Conservation (phyloP, 441 rosid genomes). For the Syzygium syzygioides region DNA sequence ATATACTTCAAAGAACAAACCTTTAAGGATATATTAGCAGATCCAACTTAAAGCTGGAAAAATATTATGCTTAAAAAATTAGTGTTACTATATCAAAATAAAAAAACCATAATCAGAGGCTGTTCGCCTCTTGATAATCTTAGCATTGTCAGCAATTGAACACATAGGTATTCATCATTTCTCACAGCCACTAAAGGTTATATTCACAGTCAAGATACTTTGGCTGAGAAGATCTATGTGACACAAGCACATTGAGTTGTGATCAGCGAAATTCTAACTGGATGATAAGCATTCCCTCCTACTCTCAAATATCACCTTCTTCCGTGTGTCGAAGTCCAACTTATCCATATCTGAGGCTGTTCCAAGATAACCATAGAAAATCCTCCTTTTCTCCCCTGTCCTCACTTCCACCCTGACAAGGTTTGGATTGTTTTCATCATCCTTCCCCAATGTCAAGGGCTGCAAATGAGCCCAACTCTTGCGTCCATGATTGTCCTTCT, state of each 20-base stretch:
- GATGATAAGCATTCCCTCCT: slow-evolving; percentile 42
- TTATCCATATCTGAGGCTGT: slow-evolving; percentile 68
- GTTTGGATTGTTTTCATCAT: slow-evolving; percentile 71
- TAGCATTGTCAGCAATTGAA: background rate
- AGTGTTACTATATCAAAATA: background rate
- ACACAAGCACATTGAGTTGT: slow-evolving; percentile 22
- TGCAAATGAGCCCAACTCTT: slow-evolving; percentile 66
- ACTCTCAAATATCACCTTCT: slow-evolving; percentile 72
- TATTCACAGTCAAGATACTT: background rate
- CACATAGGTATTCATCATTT: background rate
- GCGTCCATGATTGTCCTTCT: slow-evolving; percentile 76
- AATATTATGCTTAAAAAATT: background rate
- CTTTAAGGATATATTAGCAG: background rate
- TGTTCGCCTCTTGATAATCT: background rate
- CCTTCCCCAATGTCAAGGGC: slow-evolving; percentile 49
- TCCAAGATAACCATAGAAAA: slow-evolving; percentile 86
- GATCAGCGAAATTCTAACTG: slow-evolving; percentile 17
- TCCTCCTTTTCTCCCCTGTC: slow-evolving; percentile 68
- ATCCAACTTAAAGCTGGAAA: background rate
- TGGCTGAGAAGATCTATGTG: background rate
- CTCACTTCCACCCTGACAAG: slow-evolving; percentile 65
- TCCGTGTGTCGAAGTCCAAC: slow-evolving; percentile 79
- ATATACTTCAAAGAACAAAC: background rate
- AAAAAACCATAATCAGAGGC: background rate
- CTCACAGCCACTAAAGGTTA: background rate